phyloP scores from a whole-genome alignment of 2,329 filamentous ascomycete genomes.

The Sporothrix protearum region DNA sequence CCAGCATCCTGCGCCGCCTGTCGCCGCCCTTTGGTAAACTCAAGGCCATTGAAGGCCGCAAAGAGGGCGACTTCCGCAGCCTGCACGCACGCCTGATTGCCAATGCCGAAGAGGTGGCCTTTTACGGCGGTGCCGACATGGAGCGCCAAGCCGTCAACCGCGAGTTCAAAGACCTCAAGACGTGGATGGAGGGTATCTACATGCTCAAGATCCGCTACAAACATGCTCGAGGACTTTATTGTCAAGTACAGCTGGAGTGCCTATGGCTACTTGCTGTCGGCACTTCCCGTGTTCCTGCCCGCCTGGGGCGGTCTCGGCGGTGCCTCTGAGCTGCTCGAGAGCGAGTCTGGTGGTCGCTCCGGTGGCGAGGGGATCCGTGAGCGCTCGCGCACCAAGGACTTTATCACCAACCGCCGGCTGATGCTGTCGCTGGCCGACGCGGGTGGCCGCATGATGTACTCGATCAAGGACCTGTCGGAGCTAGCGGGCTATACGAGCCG shows the following conservation, averaged over 20 bases:
- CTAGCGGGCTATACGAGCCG: conserved; percentile 93
- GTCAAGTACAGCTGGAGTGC: conserved; percentile 99
- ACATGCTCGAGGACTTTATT: conserved; percentile 97
- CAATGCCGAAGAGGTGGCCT: conserved; percentile 96
- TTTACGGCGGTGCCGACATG: conserved; percentile 93
- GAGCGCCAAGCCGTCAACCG: conserved; percentile 89
- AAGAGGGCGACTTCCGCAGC: conserved; percentile 91
- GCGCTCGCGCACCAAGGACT: conserved; percentile 90
- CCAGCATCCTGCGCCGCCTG: conserved; percentile 78
- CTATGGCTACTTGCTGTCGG: conserved; percentile 90
- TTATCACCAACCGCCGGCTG: conserved; percentile 97
- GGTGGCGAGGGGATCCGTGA: conserved; percentile 56
- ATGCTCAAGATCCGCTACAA: conserved; percentile 98
- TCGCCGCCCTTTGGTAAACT: conserved; percentile 96
- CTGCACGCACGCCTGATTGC: conserved; percentile 89
- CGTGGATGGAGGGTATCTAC: conserved; percentile 98
- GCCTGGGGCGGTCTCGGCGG: conserved; percentile 86
- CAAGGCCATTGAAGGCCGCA: conserved; percentile 91
- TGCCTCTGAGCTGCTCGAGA: conserved; percentile 60
- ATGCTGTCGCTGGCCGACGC: conserved; percentile 97
- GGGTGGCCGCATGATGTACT: conserved; percentile 98
- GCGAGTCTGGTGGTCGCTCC: not conserved
- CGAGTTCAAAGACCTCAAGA: conserved; percentile 88
- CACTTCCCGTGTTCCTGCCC: conserved; percentile 88
- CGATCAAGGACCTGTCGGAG: conserved; percentile 95